These are phyloP conservation scores for Herpetomonas samuelpessoai DNA, from an alignment of 208 protist genomes.

Conservation along the genomic window DNA sequence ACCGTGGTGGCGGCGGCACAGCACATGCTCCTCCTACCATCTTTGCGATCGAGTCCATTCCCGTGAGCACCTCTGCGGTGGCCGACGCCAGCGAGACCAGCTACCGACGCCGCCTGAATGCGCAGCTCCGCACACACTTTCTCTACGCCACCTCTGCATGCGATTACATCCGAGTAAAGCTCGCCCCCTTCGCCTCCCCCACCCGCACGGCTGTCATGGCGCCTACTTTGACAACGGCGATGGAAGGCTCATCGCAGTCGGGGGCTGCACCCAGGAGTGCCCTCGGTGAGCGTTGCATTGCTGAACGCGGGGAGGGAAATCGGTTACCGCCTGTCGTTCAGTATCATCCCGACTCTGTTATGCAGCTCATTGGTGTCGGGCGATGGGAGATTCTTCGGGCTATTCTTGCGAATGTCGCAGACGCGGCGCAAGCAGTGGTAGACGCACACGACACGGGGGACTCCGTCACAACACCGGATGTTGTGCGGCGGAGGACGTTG, in stretches of 20 bases:
- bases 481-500: background rate
- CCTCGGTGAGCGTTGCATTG: conserved; percentile 1
- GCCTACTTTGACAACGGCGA: background rate
- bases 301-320: background rate
- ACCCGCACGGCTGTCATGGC: background rate
- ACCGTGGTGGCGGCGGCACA: background rate
- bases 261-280: background rate
- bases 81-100: background rate
- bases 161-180: conserved; percentile 10
- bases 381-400: conserved; percentile 38
- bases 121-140: conserved; percentile 4
- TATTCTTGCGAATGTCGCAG: conserved; percentile 29
- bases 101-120: background rate
- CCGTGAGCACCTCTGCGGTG: conserved; percentile 5
- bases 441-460: background rate
- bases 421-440: conserved; percentile 16
- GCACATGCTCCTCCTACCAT: background rate
- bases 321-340: conserved; percentile 18
- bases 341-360: conserved; percentile 61
- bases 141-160: conserved; percentile 1
- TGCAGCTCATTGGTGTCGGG: conserved; percentile 72
- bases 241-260: background rate
- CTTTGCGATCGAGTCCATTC: background rate
- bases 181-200: conserved; percentile 3
- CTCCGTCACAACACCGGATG: background rate